phyloP scores from a whole-genome alignment of 306 rosid species.

The Macrotyloma uniflorum region DNA sequence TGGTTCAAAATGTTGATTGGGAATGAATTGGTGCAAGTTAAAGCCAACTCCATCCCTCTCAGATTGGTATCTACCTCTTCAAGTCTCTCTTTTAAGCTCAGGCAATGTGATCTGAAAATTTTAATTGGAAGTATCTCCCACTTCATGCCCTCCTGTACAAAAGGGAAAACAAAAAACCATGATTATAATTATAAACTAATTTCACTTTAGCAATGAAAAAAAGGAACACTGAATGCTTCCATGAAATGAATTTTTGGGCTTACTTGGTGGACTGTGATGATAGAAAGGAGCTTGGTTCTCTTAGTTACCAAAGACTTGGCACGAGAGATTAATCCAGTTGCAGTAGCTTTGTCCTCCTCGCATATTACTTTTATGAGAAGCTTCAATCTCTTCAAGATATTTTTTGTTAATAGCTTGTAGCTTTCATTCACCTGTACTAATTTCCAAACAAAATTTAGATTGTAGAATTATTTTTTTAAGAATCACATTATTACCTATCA shows the following conservation, averaged over 20 bases:
- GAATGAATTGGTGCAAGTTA: constrained; percentile 46
- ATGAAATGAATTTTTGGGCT: not conserved
- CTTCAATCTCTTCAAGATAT: constrained; percentile 53
- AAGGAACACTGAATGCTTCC: not conserved
- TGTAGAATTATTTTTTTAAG: not conserved
- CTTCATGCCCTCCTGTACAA: constrained; percentile 56
- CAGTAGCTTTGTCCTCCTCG: constrained; percentile 46
- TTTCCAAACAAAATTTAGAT: constrained; percentile 3
- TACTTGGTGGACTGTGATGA: constrained; percentile 49
- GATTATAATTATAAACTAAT: not conserved
- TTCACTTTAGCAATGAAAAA: not conserved
- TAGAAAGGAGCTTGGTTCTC: constrained; percentile 45
- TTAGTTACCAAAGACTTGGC: constrained; percentile 42
- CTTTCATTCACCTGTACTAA: constrained; percentile 57
- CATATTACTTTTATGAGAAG: constrained; percentile 49
- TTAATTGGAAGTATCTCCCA: constrained; percentile 65
- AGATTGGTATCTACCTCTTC: constrained; percentile 48
- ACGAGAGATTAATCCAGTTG: constrained; percentile 50
- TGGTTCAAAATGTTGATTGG: constrained; percentile 40
- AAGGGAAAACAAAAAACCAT: not conserved
- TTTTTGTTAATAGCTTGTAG: constrained; percentile 45
- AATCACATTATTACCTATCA: no score
- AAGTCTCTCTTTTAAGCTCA: constrained; percentile 41
- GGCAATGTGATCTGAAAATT: constrained; percentile 5
- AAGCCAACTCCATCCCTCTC: constrained; percentile 69